phyloP scores from a whole-genome alignment of 345 rosid genomes.

The Sonneratia alba region DNA sequence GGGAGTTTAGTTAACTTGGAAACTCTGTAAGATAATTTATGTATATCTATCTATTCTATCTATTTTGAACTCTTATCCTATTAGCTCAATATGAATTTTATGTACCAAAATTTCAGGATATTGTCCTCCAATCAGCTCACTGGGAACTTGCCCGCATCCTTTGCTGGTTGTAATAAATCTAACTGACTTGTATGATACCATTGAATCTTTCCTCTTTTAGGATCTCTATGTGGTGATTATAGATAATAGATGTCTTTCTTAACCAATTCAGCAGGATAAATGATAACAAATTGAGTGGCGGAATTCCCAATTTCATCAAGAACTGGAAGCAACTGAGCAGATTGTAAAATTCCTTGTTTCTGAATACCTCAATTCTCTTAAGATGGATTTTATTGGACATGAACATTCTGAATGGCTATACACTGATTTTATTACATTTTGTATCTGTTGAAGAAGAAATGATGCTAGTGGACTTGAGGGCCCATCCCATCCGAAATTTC shows the following conservation, averaged over 20 bases:
- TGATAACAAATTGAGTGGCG: constrained; percentile 64
- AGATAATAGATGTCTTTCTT: not conserved
- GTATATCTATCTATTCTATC: no score
- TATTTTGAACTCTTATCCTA: not conserved
- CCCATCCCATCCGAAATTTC: constrained; percentile 39
- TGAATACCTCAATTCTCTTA: not conserved
- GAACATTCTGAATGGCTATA: not conserved
- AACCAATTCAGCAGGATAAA: constrained; percentile 50
- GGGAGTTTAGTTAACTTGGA: constrained; percentile 33
- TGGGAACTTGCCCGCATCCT: constrained; percentile 37
- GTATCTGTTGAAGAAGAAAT: constrained; percentile 38
- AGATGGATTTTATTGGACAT: not conserved
- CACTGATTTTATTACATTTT: not conserved
- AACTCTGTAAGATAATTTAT: constrained; percentile 27
- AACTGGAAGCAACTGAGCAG: constrained; percentile 48
- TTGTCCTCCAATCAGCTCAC: constrained; percentile 44
- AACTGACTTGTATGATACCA: constrained; percentile 36
- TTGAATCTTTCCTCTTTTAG: not conserved
- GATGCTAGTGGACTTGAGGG: constrained; percentile 46
- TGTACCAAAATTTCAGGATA: constrained; percentile 24
- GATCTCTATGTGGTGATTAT: not conserved
- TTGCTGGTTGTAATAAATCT: constrained; percentile 32
- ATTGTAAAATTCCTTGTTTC: constrained; percentile 35
- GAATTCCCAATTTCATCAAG: constrained; percentile 48
- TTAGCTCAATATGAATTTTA: not conserved